Evolutionary conservation across 495 filamentous ascomycete genomes (phyloP).

Genomic region (Cryomyces antarcticus): DNA sequence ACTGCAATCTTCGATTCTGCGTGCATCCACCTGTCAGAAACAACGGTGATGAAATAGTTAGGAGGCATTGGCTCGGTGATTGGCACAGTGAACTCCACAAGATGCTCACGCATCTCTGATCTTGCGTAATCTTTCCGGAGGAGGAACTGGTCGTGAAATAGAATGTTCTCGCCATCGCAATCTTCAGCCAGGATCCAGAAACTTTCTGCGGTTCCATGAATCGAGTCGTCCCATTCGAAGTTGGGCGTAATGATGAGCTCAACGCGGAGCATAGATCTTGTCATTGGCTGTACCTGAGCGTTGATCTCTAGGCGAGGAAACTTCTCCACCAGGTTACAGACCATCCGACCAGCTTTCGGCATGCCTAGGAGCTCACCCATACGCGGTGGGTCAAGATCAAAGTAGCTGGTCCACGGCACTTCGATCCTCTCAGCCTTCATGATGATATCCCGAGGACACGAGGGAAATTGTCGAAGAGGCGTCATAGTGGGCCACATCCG

Average conservation of each 20-base stretch:
- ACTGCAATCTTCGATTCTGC: slow-evolving; percentile 85
- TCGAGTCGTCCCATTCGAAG: slow-evolving; percentile 83
- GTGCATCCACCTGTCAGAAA: slow-evolving; percentile 96
- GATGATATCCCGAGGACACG: slow-evolving; percentile 65
- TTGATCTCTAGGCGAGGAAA: slow-evolving; percentile 86
- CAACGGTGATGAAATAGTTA: slow-evolving; percentile 88
- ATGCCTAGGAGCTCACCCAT: slow-evolving; percentile 89
- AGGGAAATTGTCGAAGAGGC: slow-evolving; percentile 75
- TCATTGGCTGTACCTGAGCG: slow-evolving; percentile 85
- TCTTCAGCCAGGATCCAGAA: slow-evolving; percentile 98
- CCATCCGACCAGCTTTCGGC: slow-evolving; percentile 70
- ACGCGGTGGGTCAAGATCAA: slow-evolving; percentile 89
- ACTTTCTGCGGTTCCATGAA: slow-evolving; percentile 73
- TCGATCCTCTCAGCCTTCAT: slow-evolving; percentile 87
- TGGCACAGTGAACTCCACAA: slow-evolving; percentile 93
- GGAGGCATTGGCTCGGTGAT: slow-evolving; percentile 96
- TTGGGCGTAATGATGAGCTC: slow-evolving; percentile 86
- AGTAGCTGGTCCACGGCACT: slow-evolving; percentile 82
- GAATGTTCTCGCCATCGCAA: slow-evolving; percentile 87
- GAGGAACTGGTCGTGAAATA: slow-evolving; percentile 91
- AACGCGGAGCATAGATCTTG: slow-evolving; percentile 83
- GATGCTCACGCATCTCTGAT: slow-evolving; percentile 68
- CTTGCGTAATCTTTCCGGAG: slow-evolving; percentile 70
- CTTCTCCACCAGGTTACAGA: slow-evolving; percentile 71
- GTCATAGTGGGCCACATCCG: slow-evolving; percentile 99